A percentile compares a stretch with the other conserved stretches of the same genome.
phyloP scores from a whole-genome alignment of 441 rosid species.

The Erysimum cheiri region DNA sequence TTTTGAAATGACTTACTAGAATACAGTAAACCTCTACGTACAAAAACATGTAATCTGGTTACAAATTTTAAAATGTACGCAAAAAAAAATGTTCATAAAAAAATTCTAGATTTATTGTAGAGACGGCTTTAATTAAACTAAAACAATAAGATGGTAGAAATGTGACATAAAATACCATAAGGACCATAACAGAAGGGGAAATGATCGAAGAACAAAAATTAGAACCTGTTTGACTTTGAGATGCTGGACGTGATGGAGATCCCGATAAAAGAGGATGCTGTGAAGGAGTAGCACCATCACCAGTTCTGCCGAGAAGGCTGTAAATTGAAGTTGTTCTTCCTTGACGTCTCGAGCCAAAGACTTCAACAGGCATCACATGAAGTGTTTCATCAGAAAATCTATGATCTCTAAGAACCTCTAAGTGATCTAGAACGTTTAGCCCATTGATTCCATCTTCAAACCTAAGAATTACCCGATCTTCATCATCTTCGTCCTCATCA shows the following conservation, averaged over 20 bases:
- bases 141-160: neutral
- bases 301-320: constrained; percentile 87
- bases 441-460: constrained; percentile 97
- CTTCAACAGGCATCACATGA: constrained; percentile 98
- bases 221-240: constrained; percentile 74
- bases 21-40: constrained; percentile 3
- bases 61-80: no score
- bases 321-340: constrained; percentile 96
- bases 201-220: constrained; percentile 2
- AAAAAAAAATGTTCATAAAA: neutral
- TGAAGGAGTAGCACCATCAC: constrained; percentile 69
- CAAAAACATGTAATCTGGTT: neutral
- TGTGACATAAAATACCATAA: neutral
- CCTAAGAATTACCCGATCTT: constrained; percentile 89
- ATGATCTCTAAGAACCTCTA: constrained; percentile 93
- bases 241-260: constrained; percentile 54
- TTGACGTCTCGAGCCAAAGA: constrained; percentile 97
- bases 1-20: constrained; percentile 13
- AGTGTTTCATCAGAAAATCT: constrained; percentile 88
- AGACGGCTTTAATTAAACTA: neutral
- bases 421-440: constrained; percentile 91
- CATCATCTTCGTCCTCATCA: constrained; percentile 96
- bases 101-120: neutral
- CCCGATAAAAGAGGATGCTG: constrained; percentile 94
- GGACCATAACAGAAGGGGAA: constrained; percentile 8